These are phyloP conservation scores for Ophiostoma angusticollis DNA, from an alignment of 2,329 filamentous ascomycete genomes.

Conservation along the genomic window DNA sequence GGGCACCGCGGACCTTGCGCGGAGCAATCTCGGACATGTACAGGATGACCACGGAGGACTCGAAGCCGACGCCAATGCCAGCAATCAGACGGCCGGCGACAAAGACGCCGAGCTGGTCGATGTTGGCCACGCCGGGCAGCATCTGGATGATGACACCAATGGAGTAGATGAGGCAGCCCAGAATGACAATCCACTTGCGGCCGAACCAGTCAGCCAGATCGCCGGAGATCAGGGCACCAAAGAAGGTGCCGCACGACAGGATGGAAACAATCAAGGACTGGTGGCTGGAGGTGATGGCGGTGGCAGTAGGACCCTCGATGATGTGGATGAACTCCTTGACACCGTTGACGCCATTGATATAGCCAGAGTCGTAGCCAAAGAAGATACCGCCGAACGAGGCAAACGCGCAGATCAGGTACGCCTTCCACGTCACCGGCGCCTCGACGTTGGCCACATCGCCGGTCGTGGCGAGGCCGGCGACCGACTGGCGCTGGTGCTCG, in stretches of 20 bases:
- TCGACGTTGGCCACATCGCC: conserved; percentile 47
- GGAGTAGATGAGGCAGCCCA: conserved; percentile 58
- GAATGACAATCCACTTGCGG: conserved; percentile 59
- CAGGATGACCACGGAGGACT: conserved; percentile 66
- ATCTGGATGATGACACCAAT: conserved; percentile 58
- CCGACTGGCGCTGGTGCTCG: conserved; percentile 4
- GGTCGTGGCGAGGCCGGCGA: conserved; percentile 18
- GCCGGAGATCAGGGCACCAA: conserved; percentile 64
- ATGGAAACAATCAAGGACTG: conserved; percentile 57
- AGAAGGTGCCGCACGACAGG: conserved; percentile 66
- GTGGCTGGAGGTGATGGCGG: conserved; percentile 27
- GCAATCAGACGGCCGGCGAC: conserved; percentile 63
- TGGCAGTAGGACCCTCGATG: conserved; percentile 31
- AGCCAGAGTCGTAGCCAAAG: conserved; percentile 69
- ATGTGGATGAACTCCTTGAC: conserved; percentile 36
- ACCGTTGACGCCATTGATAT: conserved; percentile 54
- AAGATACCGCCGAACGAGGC: conserved; percentile 62
- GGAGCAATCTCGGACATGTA: conserved; percentile 79
- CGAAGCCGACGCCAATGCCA: conserved; percentile 68
- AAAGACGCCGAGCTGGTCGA: conserved; percentile 45
- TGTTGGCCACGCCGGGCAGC: conserved; percentile 31
- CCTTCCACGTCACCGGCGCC: conserved; percentile 56
- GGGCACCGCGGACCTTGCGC: conserved; percentile 45
- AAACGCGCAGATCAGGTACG: conserved; percentile 57
- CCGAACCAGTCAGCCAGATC: conserved; percentile 65